Conservation (phyloP, 768 basidiomycete genomes). For the Russula foetens region DNA sequence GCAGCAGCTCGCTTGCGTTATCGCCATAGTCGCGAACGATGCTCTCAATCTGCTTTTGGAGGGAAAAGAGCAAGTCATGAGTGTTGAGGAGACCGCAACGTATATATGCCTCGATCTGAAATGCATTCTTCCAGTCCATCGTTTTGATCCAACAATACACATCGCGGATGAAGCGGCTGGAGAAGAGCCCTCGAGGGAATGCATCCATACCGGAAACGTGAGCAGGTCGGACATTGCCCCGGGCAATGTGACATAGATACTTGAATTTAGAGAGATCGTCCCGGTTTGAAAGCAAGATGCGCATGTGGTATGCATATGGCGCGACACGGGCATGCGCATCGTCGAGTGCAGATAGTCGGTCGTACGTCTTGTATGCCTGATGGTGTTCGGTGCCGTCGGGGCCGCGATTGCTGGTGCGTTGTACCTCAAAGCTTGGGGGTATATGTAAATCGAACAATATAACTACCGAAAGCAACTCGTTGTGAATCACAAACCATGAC, state of each 20-base stretch:
- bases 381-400: not conserved
- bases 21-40: not conserved
- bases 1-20: conserved; percentile 42
- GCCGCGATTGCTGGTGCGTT: not conserved
- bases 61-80: conserved; percentile 33
- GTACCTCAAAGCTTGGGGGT: not conserved
- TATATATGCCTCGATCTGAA: conserved; percentile 67
- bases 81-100: conserved; percentile 56
- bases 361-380: not conserved
- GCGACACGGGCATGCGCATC: not conserved
- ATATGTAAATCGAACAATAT: not conserved
- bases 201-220: not conserved
- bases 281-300: not conserved
- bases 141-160: conserved; percentile 36
- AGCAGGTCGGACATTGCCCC: not conserved
- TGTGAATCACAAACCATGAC: not conserved
- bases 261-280: not conserved
- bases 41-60: not conserved
- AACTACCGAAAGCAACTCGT: not conserved
- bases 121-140: conserved; percentile 59
- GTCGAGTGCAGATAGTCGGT: not conserved
- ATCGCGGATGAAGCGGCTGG: conserved; percentile 35
- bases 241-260: not conserved
- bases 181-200: conserved; percentile 41
- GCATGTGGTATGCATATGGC: not conserved